A percentile compares a stretch with the other conserved stretches of the same genome.
phyloP scores from a whole-genome alignment of 1,284 basidiomycete genomes.

The Malassezia vespertilionis region DNA sequence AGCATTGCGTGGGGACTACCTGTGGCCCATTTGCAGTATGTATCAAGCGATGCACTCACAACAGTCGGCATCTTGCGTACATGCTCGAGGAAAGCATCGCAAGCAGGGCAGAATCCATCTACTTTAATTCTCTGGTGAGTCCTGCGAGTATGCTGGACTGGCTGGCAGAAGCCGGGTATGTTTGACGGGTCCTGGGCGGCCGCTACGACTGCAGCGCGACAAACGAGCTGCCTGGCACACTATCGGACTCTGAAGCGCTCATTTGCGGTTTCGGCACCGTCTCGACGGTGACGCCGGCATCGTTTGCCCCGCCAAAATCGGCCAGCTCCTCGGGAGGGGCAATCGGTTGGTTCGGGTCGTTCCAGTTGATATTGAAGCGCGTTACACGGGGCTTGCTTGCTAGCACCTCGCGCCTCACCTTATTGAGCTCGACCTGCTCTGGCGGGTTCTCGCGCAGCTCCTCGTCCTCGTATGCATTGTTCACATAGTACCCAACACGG shows the following conservation, averaged over 20 bases:
- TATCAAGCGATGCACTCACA: background rate
- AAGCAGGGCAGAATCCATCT: slow-evolving; percentile 50
- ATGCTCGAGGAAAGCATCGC: slow-evolving; percentile 54
- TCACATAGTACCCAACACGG: slow-evolving; percentile 96
- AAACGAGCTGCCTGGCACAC: slow-evolving; percentile 8
- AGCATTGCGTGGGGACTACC: slow-evolving; percentile 52
- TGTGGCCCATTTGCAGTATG: slow-evolving; percentile 51
- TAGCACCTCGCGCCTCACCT: slow-evolving; percentile 70
- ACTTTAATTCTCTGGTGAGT: slow-evolving; percentile 53
- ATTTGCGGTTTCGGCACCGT: slow-evolving; percentile 7
- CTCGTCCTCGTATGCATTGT: slow-evolving; percentile 92
- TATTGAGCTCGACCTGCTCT: slow-evolving; percentile 41
- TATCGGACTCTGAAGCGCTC: background rate
- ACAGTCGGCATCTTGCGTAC: slow-evolving; percentile 52
- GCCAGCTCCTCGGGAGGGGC: slow-evolving; percentile 7
- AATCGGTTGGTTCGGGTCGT: slow-evolving; percentile 3
- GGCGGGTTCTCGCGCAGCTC: slow-evolving; percentile 51
- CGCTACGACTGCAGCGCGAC: slow-evolving; percentile 2
- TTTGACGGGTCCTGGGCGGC: background rate
- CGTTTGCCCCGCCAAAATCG: background rate
- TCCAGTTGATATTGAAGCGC: slow-evolving; percentile 54
- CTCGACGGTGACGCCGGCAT: slow-evolving; percentile 2
- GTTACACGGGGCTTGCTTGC: slow-evolving; percentile 89
- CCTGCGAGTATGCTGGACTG: slow-evolving; percentile 52
- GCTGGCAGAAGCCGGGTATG: slow-evolving; percentile 47